phyloP scores from a whole-genome alignment of 2,329 filamentous ascomycete species.

The Arthrobotrys sinensis region DNA sequence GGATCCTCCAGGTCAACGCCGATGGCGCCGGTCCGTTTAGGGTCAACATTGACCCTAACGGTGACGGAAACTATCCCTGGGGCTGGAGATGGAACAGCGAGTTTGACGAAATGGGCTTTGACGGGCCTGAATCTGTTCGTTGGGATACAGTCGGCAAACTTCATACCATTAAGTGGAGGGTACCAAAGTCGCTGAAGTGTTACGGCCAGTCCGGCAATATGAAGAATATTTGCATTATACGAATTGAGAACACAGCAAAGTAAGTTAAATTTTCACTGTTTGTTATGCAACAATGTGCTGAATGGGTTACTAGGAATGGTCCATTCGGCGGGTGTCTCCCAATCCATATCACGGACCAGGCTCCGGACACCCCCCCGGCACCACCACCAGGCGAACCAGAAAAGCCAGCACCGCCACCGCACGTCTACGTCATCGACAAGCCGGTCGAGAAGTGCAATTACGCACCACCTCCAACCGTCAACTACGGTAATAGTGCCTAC shows the following conservation, averaged over 20 bases:
- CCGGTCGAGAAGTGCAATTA: not conserved
- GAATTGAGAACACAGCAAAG: not conserved
- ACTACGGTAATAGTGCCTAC: constrained; percentile 9
- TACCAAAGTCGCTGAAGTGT: too few relatives aligned
- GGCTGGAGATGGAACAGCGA: not conserved
- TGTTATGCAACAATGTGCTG: too few relatives aligned
- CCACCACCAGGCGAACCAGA: not conserved
- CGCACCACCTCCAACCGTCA: not conserved
- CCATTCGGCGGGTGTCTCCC: constrained; percentile 2
- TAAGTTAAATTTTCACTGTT: too few relatives aligned
- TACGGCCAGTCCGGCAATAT: too few relatives aligned
- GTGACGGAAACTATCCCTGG: constrained; percentile 25
- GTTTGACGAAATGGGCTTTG: too few relatives aligned
- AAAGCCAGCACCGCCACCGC: not conserved
- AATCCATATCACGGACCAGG: not conserved
- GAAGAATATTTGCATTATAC: not conserved
- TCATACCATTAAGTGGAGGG: too few relatives aligned
- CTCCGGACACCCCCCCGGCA: not conserved
- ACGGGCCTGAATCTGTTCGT: too few relatives aligned
- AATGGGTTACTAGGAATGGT: not conserved
- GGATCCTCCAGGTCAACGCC: constrained; percentile 18
- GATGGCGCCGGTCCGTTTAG: constrained; percentile 42
- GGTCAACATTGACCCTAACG: constrained; percentile 19
- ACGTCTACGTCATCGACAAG: constrained; percentile 1
- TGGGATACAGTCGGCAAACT: too few relatives aligned